Evolutionary conservation across 169 alveolate species (phyloP).

Genomic region (Cyclospora cayetanensis): DNA sequence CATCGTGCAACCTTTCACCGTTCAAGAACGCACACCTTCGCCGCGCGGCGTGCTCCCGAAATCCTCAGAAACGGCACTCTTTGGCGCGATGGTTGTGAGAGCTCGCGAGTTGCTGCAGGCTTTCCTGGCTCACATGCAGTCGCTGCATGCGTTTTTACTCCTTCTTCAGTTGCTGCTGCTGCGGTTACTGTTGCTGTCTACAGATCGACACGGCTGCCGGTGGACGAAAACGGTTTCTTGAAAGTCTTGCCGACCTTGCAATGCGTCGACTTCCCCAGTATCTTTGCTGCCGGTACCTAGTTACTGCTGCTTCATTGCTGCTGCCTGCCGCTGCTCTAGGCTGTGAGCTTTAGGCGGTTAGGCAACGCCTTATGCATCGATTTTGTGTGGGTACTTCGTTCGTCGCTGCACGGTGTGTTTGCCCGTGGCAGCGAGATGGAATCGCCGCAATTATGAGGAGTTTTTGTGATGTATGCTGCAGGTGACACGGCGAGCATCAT

Average conservation of each 20-base stretch:
- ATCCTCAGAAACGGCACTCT: too few relatives aligned
- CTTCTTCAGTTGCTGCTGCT: not conserved
- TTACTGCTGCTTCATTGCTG: not conserved
- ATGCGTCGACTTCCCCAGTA: not conserved
- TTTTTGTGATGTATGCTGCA: not conserved
- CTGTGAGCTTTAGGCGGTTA: not conserved
- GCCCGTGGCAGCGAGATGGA: not conserved
- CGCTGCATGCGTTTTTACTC: not conserved
- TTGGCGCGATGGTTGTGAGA: too few relatives aligned
- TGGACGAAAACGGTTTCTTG: constrained; percentile 28
- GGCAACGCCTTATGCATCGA: not conserved
- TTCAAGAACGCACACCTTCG: too few relatives aligned
- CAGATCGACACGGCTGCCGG: not conserved
- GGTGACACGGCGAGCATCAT: constrained; percentile 35
- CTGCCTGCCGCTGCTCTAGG: not conserved
- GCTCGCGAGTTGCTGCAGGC: too few relatives aligned
- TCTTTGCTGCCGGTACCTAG: constrained; percentile 46
- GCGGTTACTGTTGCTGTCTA: not conserved
- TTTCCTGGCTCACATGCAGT: not conserved
- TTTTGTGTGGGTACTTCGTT: not conserved
- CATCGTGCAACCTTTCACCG: too few relatives aligned
- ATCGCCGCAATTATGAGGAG: too few relatives aligned
- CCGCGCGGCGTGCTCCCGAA: too few relatives aligned
- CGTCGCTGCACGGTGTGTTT: not conserved
- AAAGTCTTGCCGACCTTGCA: not conserved